These are phyloP conservation scores for Ulota crispa DNA, from an alignment of 225 moss, liverwort and hornwort species.

Conservation along the genomic window DNA sequence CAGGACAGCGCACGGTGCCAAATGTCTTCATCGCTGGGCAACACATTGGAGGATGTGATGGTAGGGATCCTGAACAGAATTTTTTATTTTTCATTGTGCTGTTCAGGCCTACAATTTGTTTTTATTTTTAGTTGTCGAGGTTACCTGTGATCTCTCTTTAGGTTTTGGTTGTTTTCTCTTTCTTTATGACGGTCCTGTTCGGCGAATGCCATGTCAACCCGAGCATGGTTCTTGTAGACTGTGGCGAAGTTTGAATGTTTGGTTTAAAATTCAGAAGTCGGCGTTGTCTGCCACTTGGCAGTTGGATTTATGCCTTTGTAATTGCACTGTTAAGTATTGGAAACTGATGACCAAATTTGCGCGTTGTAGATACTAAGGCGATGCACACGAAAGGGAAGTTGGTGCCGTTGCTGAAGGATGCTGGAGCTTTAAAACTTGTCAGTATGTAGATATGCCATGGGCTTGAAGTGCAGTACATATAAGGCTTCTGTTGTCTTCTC, in stretches of 20 bases:
- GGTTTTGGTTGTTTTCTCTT: not conserved
- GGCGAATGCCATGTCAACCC: not conserved
- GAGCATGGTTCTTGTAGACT: not conserved
- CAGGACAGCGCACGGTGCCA: constrained; percentile 77
- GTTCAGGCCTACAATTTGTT: not conserved
- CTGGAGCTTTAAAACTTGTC: constrained; percentile 51
- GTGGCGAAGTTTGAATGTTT: not conserved
- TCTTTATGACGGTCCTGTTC: not conserved
- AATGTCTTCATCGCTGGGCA: constrained; percentile 80
- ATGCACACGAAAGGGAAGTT: constrained; percentile 54
- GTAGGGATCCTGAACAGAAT: constrained; percentile 34
- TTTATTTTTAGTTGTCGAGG: not conserved
- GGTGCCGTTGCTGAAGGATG: constrained; percentile 58
- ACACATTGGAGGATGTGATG: constrained; percentile 84
- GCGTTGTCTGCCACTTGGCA: not conserved
- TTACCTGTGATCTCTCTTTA: not conserved
- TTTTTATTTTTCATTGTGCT: not conserved
- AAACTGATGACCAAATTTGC: constrained; percentile 1
- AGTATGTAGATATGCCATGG: constrained; percentile 8
- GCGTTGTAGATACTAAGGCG: constrained; percentile 39
- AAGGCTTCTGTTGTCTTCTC: not conserved
- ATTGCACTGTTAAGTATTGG: not conserved
- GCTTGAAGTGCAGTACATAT: not conserved
- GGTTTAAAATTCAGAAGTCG: not conserved
- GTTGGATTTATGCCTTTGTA: not conserved